Evolutionary conservation across 2,329 filamentous ascomycete genomes (phyloP), one percentile per base, ranked within the genome.

Genomic region (Xylaria sp.): DNA sequence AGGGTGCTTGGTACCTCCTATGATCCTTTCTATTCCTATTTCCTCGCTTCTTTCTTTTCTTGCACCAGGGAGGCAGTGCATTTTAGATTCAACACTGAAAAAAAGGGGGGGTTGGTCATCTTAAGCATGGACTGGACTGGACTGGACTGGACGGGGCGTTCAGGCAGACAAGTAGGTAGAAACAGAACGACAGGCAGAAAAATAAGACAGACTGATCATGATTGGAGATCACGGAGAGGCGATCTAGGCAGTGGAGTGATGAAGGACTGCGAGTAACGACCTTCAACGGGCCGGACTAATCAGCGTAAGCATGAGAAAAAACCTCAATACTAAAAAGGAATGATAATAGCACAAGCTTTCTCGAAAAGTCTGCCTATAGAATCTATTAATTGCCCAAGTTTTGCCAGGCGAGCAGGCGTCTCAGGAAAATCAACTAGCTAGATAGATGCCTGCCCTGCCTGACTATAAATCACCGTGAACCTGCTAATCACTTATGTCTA

Each of bases 251-350:
- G 31, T 17, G n/a, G n/a, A n/a, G n/a, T n/a, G n/a, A 27, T 39
- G 39, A 31, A n/a, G n/a, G 20, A 13, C 20, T 20, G 13, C 29
- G 29, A 42, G 22, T 29, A 62, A n/a, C 29, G 33, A 33, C 63
- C 63, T 60, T 61, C 56, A 61, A 65, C 56, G 33, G 56, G 33
- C 42, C 42, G 36, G 45, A 49, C 33, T 42, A 31, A 9, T 2
- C 44, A 53, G 45, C 5, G 39, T 27, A 22, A 42, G 25, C 31
- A 56, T 29, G 44, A 3, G 7, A 55, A 13, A 38, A 9, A 38
- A 54, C 25, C 9, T 15, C 33, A 11, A 25, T 17, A 38, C 33
- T 0, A 17, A 15, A 25, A 22, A 9, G n/a, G n/a, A n/a, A n/a
- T n/a, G 25, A 54, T 11, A 38, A 6, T 15, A 44, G 42, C n/a